These are phyloP conservation scores for Salix udensis DNA, from an alignment of 345 rosid genomes.

Conservation along the genomic window DNA sequence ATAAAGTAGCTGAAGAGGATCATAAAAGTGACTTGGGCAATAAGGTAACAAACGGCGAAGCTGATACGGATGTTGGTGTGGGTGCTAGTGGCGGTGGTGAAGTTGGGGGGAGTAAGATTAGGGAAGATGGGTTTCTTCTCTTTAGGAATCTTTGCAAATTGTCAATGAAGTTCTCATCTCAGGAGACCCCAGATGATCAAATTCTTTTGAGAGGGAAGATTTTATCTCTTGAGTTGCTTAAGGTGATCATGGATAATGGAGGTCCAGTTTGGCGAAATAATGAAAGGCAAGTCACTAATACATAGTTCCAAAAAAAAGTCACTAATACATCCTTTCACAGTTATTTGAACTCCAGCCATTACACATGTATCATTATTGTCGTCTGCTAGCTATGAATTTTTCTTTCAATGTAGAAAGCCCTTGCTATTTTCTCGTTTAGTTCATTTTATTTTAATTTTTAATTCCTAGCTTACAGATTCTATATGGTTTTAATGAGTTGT, in stretches of 20 bases:
- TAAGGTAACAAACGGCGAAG: constrained; percentile 32
- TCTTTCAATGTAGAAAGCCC: not conserved
- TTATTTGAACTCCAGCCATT: not conserved
- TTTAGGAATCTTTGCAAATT: constrained; percentile 84
- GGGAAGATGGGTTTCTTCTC: constrained; percentile 82
- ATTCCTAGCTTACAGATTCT: not conserved
- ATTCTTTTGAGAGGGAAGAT: constrained; percentile 89
- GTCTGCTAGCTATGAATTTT: not conserved
- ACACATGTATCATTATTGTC: not conserved
- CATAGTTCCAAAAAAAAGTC: constrained; percentile 20
- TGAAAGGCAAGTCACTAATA: constrained; percentile 58
- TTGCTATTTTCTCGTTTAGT: not conserved
- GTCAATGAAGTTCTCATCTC: constrained; percentile 91
- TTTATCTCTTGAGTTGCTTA: constrained; percentile 75
- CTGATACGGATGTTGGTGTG: constrained; percentile 22
- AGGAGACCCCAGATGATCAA: constrained; percentile 87
- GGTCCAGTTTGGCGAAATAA: constrained; percentile 73
- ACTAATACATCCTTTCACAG: not conserved
- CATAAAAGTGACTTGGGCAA: constrained; percentile 27
- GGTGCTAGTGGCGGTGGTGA: not conserved
- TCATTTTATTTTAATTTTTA: not conserved
- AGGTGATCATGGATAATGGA: constrained; percentile 65
- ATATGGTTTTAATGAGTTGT: not conserved
- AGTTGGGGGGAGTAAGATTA: constrained; percentile 49
- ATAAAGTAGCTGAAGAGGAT: constrained; percentile 10